Percentiles rank a stretch among this genome's conserved stretches.
These are phyloP conservation scores for Fonsecaea multimorphosa DNA, from an alignment of 2,329 filamentous ascomycete species.

Conservation along the genomic window DNA sequence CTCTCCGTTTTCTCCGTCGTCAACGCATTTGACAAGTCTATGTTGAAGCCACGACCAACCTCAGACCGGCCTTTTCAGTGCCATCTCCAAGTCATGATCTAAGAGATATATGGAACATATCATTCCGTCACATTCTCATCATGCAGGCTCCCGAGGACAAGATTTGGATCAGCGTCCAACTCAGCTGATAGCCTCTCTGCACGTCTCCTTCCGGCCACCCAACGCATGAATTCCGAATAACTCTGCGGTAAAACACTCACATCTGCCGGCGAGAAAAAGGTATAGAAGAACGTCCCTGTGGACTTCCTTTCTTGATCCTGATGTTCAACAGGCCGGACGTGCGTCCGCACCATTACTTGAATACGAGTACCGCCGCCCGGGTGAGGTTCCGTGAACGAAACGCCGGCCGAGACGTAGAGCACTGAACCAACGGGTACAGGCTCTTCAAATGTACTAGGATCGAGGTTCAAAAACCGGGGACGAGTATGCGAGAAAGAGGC, in stretches of 20 bases:
- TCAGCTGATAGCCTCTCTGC: slow-evolving; percentile 60
- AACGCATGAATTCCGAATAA: slow-evolving; percentile 70
- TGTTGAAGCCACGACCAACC: not conserved
- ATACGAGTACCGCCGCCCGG: slow-evolving; percentile 63
- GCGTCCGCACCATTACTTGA: slow-evolving; percentile 73
- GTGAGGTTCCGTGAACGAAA: slow-evolving; percentile 73
- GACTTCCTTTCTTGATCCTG: slow-evolving; percentile 63
- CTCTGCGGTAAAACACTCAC: slow-evolving; percentile 69
- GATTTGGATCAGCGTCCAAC: slow-evolving; percentile 38
- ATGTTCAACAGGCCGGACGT: slow-evolving; percentile 74
- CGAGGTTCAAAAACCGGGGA: slow-evolving; percentile 73
- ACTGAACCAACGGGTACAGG: slow-evolving; percentile 77
- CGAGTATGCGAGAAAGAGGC: slow-evolving; percentile 72
- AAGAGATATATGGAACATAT: not conserved
- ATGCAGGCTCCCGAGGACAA: slow-evolving; percentile 25
- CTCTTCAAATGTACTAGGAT: slow-evolving; percentile 76
- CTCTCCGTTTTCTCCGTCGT: not conserved
- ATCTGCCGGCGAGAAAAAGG: slow-evolving; percentile 69
- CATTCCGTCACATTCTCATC: slow-evolving; percentile 34
- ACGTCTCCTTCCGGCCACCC: slow-evolving; percentile 65
- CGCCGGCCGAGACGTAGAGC: slow-evolving; percentile 72
- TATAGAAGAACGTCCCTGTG: slow-evolving; percentile 78
- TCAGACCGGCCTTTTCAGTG: not conserved
- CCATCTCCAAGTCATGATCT: not conserved
- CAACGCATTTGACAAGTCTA: not conserved